Percentiles rank a stretch among this genome's conserved stretches.
phyloP scores from a whole-genome alignment of 2,329 filamentous ascomycete genomes.

The Hypoxylon sp. region DNA sequence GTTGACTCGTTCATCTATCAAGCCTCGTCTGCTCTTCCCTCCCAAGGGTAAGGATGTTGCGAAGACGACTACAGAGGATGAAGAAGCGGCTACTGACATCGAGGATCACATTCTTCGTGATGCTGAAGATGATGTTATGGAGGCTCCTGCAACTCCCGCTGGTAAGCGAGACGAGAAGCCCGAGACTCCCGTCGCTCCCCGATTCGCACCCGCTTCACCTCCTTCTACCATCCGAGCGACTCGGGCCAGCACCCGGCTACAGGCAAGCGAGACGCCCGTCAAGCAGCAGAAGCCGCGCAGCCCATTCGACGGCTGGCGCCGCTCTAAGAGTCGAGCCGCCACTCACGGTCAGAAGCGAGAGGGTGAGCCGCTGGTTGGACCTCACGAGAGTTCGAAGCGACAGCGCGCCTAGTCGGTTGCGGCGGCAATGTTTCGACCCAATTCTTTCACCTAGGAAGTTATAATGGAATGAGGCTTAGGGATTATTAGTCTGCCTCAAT shows the following conservation, averaged over 20 bases:
- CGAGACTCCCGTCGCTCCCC: constrained; percentile 69
- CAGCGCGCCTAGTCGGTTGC: constrained; percentile 52
- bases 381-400: constrained; percentile 53
- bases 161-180: constrained; percentile 57
- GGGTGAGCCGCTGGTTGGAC: constrained; percentile 56
- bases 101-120: constrained; percentile 64
- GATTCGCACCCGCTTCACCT: constrained; percentile 72
- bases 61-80: constrained; percentile 64
- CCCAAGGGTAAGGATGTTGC: constrained; percentile 64
- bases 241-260: constrained; percentile 68
- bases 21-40: constrained; percentile 81
- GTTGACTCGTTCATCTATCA: constrained; percentile 77
- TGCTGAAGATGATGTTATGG: constrained; percentile 56
- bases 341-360: constrained; percentile 62
- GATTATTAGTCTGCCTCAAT: neutral
- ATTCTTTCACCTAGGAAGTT: constrained; percentile 33
- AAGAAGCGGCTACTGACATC: constrained; percentile 72
- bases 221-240: constrained; percentile 74
- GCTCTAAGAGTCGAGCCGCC: constrained; percentile 70
- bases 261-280: constrained; percentile 60
- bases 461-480: constrained; percentile 17
- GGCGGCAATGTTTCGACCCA: constrained; percentile 28
- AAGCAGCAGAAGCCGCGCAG: constrained; percentile 61
- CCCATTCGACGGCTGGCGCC: constrained; percentile 78
- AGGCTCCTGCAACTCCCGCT: constrained; percentile 57